phyloP scores from a whole-genome alignment of 2,329 filamentous ascomycete species.

The Westerdykella aurantiaca region DNA sequence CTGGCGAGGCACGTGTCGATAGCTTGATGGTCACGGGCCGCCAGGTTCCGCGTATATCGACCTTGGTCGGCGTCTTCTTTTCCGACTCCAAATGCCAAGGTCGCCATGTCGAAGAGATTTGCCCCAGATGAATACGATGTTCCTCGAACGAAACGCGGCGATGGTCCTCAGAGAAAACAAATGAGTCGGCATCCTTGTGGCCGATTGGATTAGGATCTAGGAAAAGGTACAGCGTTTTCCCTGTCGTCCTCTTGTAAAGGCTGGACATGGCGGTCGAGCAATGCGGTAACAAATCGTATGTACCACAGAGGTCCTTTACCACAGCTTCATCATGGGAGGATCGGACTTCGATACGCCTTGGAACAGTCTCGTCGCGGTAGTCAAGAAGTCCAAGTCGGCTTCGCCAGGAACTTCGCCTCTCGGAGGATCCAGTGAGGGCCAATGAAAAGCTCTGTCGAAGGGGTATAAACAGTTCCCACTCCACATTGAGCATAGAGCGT shows the following conservation, averaged over 20 bases:
- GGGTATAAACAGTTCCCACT: conserved; percentile 25
- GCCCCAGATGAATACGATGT: conserved; percentile 42
- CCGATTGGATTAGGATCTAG: conserved; percentile 51
- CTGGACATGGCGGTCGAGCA: conserved; percentile 54
- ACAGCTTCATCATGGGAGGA: conserved; percentile 15
- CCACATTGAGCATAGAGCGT: conserved; percentile 8
- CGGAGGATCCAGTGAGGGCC: conserved; percentile 13
- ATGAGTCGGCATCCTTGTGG: conserved; percentile 44
- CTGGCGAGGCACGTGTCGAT: background rate
- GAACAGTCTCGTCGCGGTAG: conserved; percentile 41
- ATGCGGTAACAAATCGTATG: conserved; percentile 47
- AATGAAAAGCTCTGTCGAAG: conserved; percentile 6
- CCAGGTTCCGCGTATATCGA: conserved; percentile 11
- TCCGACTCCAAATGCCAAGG: conserved; percentile 18
- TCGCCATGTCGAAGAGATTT: conserved; percentile 35
- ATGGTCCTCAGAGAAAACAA: conserved; percentile 52
- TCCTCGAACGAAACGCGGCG: conserved; percentile 44
- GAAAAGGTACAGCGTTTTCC: conserved; percentile 49
- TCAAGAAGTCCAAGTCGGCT: conserved; percentile 33
- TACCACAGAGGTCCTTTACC: conserved; percentile 41
- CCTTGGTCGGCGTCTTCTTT: conserved; percentile 1
- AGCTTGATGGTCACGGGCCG: conserved; percentile 4
- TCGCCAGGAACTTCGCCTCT: conserved; percentile 32
- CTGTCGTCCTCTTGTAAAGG: conserved; percentile 45
- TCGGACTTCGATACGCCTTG: conserved; percentile 40